Percentiles rank a stretch among this genome's conserved stretches.
Conservation (phyloP, 345 rosid genomes). For the Sisymbrium irio region DNA sequence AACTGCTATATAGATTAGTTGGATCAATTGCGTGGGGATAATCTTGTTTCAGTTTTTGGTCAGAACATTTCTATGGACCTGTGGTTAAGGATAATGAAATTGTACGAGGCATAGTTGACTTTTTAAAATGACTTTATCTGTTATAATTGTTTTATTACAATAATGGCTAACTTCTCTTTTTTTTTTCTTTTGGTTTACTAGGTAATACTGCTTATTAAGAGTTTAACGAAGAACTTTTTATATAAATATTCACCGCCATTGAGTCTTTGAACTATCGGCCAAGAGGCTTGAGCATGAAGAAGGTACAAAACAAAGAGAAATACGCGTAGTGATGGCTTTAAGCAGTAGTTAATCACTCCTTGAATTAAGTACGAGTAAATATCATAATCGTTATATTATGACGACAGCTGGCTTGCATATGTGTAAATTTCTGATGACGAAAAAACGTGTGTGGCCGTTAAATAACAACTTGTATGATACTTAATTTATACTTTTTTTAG, state of each 20-base stretch:
- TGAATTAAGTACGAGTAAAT: background rate
- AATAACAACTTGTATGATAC: slow-evolving; percentile 4
- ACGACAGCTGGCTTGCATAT: slow-evolving; percentile 17
- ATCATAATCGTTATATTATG: background rate
- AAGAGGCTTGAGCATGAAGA: background rate
- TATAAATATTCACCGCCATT: slow-evolving; percentile 28
- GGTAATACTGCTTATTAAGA: background rate
- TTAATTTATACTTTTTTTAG: background rate
- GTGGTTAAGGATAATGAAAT: background rate
- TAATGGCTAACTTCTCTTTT: background rate
- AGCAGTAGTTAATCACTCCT: slow-evolving; percentile 1
- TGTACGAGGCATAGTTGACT: slow-evolving; percentile 10
- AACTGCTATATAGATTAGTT: background rate
- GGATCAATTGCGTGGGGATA: background rate
- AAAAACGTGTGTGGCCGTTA: slow-evolving; percentile 22
- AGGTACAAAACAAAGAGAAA: slow-evolving; percentile 6
- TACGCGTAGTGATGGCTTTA: background rate
- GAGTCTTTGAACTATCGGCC: slow-evolving; percentile 5
- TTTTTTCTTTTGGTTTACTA: background rate
- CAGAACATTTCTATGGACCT: background rate
- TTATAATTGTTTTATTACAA: background rate
- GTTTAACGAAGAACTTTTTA: background rate
- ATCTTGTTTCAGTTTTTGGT: background rate
- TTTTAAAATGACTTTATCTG: slow-evolving; percentile 1
- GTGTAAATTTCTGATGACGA: slow-evolving; percentile 16